Conservation (phyloP, 1,284 basidiomycete genomes). For the Microbotryum scabiosae region DNA sequence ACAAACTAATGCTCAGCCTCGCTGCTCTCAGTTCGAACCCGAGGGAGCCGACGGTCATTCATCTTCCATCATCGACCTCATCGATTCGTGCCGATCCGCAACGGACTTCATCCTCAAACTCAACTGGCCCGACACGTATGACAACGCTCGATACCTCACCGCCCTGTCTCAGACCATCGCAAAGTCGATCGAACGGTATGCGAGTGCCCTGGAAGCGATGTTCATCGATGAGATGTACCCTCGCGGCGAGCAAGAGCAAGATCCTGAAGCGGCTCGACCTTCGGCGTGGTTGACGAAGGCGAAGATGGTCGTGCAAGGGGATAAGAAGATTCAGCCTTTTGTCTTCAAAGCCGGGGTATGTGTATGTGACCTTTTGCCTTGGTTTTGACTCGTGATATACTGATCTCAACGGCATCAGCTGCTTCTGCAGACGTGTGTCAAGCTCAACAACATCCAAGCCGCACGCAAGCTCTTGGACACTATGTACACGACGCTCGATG, state of each 20-base stretch:
- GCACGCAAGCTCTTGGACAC: constrained; percentile 83
- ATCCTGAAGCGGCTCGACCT: constrained; percentile 46
- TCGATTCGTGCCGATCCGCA: constrained; percentile 85
- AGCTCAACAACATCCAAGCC: constrained; percentile 94
- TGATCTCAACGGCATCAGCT: neutral
- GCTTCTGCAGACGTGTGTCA: constrained; percentile 69
- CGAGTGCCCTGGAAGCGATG: constrained; percentile 71
- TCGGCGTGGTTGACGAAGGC: constrained; percentile 94
- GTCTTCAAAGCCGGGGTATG: constrained; percentile 69
- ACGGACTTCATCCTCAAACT: constrained; percentile 80
- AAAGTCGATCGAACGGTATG: constrained; percentile 87
- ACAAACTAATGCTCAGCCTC: neutral
- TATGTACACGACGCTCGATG: constrained; percentile 85
- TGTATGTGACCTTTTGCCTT: constrained; percentile 37
- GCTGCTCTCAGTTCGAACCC: constrained; percentile 60
- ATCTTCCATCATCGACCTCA: constrained; percentile 91
- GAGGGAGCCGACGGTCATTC: constrained; percentile 67
- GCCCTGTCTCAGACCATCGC: constrained; percentile 79
- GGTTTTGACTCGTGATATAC: neutral
- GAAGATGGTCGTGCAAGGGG: constrained; percentile 60
- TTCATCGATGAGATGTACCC: constrained; percentile 95
- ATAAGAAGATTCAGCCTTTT: constrained; percentile 87
- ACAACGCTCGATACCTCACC: constrained; percentile 84
- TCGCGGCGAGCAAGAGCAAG: constrained; percentile 53
- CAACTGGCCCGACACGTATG: constrained; percentile 83